A percentile compares a stretch with the other conserved stretches of the same genome.
Conservation (phyloP, 805 yeast species). For the Zygosaccharomyces gambellarensis region DNA sequence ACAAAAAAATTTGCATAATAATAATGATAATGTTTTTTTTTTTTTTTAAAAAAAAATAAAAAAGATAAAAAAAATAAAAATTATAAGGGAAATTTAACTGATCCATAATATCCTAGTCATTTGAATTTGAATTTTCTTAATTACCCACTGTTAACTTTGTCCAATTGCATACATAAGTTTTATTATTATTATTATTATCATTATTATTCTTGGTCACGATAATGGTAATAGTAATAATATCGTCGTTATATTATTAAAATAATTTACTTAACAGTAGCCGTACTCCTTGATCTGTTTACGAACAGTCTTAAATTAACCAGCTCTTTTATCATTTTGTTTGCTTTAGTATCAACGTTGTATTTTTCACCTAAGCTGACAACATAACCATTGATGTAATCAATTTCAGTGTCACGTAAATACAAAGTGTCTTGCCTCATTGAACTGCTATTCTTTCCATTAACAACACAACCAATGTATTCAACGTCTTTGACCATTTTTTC, state of each 20-base stretch:
- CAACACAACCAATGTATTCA: conserved; percentile 39
- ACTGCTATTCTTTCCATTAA: conserved; percentile 51
- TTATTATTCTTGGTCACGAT: not conserved
- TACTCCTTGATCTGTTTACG: conserved; percentile 25
- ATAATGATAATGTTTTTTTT: not conserved
- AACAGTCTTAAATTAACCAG: conserved; percentile 35
- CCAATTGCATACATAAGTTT: no score
- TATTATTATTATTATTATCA: no score
- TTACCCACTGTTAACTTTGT: no score
- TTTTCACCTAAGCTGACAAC: conserved; percentile 52
- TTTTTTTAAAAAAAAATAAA: no score
- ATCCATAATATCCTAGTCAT: no score
- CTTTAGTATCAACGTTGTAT: conserved; percentile 34
- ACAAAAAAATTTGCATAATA: not conserved
- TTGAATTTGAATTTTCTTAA: no score
- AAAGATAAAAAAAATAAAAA: no score
- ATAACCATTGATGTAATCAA: conserved; percentile 81
- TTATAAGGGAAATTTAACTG: no score
- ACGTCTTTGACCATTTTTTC: conserved; percentile 35
- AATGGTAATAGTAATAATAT: not conserved
- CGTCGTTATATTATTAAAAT: not conserved
- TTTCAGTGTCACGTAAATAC: conserved; percentile 58
- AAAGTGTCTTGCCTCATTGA: conserved; percentile 53
- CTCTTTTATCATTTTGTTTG: conserved; percentile 33
- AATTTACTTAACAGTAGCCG: not conserved